phyloP scores from a whole-genome alignment of 768 basidiomycete genomes.

The Lactifluus hygrophoroides region DNA sequence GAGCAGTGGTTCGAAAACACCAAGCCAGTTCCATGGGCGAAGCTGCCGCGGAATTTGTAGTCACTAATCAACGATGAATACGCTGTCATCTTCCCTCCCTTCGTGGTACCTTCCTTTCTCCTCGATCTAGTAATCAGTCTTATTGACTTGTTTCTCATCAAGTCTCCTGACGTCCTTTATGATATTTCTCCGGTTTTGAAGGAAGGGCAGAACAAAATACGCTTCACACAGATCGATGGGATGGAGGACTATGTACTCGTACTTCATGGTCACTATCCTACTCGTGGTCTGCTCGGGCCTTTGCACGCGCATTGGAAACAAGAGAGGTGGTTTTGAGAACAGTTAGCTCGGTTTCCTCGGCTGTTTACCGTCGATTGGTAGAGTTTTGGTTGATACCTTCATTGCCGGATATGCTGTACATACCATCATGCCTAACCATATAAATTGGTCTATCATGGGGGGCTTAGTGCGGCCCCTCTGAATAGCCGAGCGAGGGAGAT shows the following conservation, averaged over 20 bases:
- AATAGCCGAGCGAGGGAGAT: no score
- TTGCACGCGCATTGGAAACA: constrained; percentile 2
- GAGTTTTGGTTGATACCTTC: no score
- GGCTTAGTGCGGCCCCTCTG: no score
- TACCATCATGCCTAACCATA: no score
- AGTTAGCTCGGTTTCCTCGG: background rate
- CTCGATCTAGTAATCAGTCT: no score
- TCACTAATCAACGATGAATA: background rate
- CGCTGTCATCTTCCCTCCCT: background rate
- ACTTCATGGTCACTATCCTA: no score
- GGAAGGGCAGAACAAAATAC: constrained; percentile 5
- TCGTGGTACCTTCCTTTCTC: background rate
- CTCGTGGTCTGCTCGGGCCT: background rate
- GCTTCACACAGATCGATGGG: background rate
- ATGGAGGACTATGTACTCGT: constrained; percentile 8
- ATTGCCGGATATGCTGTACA: no score
- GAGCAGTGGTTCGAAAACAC: constrained; percentile 16
- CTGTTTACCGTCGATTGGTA: no score
- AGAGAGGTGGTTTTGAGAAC: background rate
- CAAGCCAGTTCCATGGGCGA: constrained; percentile 12
- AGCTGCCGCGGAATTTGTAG: constrained; percentile 5
- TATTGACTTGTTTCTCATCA: background rate
- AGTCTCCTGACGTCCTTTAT: constrained; percentile 8
- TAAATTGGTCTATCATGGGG: no score
- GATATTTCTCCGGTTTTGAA: constrained; percentile 6